phyloP scores from a whole-genome alignment of 169 alveolate genomes.

The Toxoplasma gondii region DNA sequence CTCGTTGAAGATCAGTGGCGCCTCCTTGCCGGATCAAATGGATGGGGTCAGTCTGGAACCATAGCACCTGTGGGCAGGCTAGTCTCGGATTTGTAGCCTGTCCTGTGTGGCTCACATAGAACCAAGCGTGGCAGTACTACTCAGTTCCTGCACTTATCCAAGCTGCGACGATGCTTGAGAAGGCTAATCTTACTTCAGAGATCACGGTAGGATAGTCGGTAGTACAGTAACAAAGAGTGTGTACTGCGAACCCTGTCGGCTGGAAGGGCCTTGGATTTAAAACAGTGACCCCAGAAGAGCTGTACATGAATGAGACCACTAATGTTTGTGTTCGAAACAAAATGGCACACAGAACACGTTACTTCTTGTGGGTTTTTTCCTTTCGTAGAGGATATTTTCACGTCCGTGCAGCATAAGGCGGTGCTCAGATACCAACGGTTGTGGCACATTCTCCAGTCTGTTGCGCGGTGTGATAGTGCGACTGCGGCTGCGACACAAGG shows the following conservation, averaged over 20 bases:
- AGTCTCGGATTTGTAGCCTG: not conserved
- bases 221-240: too few relatives aligned
- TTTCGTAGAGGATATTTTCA: not conserved
- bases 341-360: too few relatives aligned
- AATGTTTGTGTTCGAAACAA: too few relatives aligned
- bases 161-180: too few relatives aligned
- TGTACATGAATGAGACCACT: too few relatives aligned
- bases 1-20: conserved; percentile 38
- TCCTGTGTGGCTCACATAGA: not conserved
- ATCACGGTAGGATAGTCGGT: too few relatives aligned
- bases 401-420: conserved; percentile 28
- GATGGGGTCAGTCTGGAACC: conserved; percentile 23
- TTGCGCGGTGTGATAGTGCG: not conserved
- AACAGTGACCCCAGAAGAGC: too few relatives aligned
- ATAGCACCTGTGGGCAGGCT: not conserved
- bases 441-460: not conserved
- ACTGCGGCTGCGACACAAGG: not conserved
- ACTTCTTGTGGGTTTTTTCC: not conserved
- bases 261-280: too few relatives aligned
- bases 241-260: too few relatives aligned
- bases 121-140: too few relatives aligned
- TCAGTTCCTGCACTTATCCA: too few relatives aligned
- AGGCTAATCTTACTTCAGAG: too few relatives aligned
- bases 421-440: not conserved
- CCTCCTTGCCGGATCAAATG: not conserved